phyloP scores from a whole-genome alignment of 2,329 filamentous ascomycete genomes.

The Ilyonectria robusta region DNA sequence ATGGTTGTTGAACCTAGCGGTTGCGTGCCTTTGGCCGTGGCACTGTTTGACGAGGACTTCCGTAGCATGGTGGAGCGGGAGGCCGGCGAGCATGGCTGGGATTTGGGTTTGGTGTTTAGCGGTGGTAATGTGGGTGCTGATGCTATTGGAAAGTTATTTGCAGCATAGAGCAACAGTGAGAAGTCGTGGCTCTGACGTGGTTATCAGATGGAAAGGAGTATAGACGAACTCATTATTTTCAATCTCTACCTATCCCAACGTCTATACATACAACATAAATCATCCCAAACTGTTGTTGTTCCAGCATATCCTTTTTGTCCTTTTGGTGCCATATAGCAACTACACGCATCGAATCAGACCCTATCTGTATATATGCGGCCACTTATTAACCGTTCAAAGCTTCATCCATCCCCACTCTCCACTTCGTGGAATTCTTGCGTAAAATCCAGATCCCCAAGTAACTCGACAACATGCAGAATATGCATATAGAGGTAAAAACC shows the following conservation, averaged over 20 bases:
- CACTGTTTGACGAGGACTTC: constrained; percentile 89
- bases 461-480: constrained; percentile 71
- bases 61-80: constrained; percentile 77
- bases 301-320: neutral
- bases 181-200: neutral
- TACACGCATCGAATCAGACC: neutral
- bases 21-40: constrained; percentile 86
- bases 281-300: neutral
- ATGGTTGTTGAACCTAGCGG: constrained; percentile 90
- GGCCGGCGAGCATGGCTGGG: constrained; percentile 81
- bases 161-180: constrained; percentile 24
- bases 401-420: constrained; percentile 75
- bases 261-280: neutral
- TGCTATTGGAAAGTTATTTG: constrained; percentile 66
- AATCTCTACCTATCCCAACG: neutral
- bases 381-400: constrained; percentile 50
- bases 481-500: constrained; percentile 74
- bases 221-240: neutral
- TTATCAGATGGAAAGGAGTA: neutral
- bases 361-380: neutral
- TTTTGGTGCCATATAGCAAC: neutral
- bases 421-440: constrained; percentile 71
- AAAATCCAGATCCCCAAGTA: constrained; percentile 73
- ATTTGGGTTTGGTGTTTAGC: constrained; percentile 72
- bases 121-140: constrained; percentile 73